phyloP scores from a whole-genome alignment of 2,329 filamentous ascomycete genomes.

The Scytalidium sp. region DNA sequence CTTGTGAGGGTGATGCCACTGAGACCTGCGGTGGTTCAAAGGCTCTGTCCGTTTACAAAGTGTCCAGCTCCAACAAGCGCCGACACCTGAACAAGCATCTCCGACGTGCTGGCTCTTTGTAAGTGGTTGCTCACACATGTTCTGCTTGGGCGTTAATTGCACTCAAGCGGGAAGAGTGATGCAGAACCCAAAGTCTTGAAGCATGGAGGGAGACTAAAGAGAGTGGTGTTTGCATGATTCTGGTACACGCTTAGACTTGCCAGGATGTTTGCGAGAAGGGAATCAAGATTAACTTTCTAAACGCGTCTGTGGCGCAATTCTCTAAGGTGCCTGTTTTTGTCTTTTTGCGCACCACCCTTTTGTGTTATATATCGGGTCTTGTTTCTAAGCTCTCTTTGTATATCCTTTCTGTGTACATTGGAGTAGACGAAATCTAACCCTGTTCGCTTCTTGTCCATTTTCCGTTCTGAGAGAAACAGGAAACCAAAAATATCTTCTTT shows the following conservation, averaged over 20 bases:
- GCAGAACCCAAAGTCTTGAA: not conserved
- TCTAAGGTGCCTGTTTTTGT: not conserved
- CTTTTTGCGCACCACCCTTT: not conserved
- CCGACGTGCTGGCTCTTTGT: not conserved
- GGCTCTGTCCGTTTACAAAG: constrained; percentile 43
- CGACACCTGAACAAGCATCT: not conserved
- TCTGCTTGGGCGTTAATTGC: too few relatives aligned
- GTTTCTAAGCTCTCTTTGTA: not conserved
- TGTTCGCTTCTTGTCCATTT: not conserved
- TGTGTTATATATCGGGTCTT: not conserved
- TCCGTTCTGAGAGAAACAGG: not conserved
- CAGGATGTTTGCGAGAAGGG: not conserved
- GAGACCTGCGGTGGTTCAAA: constrained; percentile 49
- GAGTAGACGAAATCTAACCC: not conserved
- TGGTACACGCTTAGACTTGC: too few relatives aligned
- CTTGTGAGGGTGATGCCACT: constrained; percentile 45
- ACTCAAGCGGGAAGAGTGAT: too few relatives aligned
- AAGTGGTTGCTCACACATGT: not conserved
- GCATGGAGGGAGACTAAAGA: not conserved
- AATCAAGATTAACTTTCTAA: not conserved
- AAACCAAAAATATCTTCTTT: not conserved
- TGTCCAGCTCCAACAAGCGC: constrained; percentile 22
- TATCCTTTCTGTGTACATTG: not conserved
- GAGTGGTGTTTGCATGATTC: not conserved
- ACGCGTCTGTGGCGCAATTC: not conserved